These are phyloP conservation scores for Graphiopsis chlorocephala DNA, from an alignment of 2,329 filamentous ascomycete species.

Conservation along the genomic window DNA sequence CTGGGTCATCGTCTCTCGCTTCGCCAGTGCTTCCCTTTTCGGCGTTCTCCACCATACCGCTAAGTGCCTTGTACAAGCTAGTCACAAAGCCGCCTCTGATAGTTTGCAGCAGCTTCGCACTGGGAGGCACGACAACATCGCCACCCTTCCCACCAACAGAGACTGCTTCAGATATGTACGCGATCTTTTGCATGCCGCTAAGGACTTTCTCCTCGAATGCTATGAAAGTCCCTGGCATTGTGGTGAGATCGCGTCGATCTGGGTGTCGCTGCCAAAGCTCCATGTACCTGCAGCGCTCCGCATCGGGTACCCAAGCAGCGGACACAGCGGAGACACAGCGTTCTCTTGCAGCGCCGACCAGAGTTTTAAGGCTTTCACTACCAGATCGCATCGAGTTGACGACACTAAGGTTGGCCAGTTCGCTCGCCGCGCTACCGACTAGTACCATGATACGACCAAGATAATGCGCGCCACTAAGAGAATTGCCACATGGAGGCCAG, in stretches of 20 bases:
- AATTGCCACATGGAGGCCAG: conserved; percentile 92
- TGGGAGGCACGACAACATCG: conserved; percentile 81
- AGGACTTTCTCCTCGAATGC: conserved; percentile 82
- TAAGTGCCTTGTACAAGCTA: conserved; percentile 88
- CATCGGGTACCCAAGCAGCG: conserved; percentile 88
- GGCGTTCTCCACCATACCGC: conserved; percentile 95
- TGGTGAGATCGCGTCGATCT: conserved; percentile 82
- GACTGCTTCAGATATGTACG: conserved; percentile 86
- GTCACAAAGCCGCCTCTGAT: conserved; percentile 89
- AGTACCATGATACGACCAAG: conserved; percentile 77
- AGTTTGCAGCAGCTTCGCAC: conserved; percentile 83
- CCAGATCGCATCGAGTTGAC: conserved; percentile 42
- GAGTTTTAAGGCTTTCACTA: conserved; percentile 68
- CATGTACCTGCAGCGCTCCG: conserved; percentile 85
- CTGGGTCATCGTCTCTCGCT: conserved; percentile 55
- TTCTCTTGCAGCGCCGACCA: conserved; percentile 78
- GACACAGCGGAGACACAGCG: conserved; percentile 82
- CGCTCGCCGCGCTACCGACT: conserved; percentile 81
- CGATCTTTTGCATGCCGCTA: conserved; percentile 86
- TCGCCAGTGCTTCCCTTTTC: conserved; percentile 65
- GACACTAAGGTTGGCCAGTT: conserved; percentile 74
- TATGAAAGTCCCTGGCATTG: conserved; percentile 83
- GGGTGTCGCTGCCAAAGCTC: conserved; percentile 89
- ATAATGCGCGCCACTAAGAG: conserved; percentile 87
- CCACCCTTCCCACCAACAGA: conserved; percentile 66